Conservation (phyloP, 2,329 filamentous ascomycete species). For the Colletotrichum scovillei region DNA sequence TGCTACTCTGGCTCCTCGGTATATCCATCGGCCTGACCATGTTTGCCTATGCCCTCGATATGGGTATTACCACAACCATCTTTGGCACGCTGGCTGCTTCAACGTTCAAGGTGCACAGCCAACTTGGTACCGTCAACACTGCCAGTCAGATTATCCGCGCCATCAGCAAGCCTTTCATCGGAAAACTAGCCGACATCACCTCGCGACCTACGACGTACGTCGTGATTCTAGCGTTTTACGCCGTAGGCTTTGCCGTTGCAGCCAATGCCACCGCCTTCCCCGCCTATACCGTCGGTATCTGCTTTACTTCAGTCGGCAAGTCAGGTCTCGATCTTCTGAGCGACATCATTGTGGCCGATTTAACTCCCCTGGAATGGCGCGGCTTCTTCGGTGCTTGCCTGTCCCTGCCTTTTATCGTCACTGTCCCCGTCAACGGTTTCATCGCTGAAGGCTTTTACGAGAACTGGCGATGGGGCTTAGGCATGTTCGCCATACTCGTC, state of each 20-base stretch:
- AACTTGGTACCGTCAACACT: constrained; percentile 46
- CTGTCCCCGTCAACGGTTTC: constrained; percentile 53
- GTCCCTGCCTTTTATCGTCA: constrained; percentile 48
- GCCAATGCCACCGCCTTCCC: constrained; percentile 46
- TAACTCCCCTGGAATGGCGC: constrained; percentile 50
- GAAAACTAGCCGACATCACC: constrained; percentile 51
- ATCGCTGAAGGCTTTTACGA: constrained; percentile 52
- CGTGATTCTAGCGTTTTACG: constrained; percentile 52
- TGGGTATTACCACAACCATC: constrained; percentile 46
- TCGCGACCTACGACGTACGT: constrained; percentile 52
- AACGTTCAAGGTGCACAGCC: constrained; percentile 39
- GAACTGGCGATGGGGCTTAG: constrained; percentile 71
- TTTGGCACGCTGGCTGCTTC: not conserved
- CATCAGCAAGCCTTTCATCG: constrained; percentile 52
- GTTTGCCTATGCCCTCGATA: constrained; percentile 52
- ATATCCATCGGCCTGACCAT: constrained; percentile 50
- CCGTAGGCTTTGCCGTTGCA: constrained; percentile 47
- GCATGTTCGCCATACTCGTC: constrained; percentile 70
- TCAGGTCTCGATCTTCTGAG: constrained; percentile 50
- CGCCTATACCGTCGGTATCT: constrained; percentile 49
- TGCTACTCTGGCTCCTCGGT: constrained; percentile 36
- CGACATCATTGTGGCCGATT: constrained; percentile 50
- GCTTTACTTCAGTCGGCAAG: constrained; percentile 50
- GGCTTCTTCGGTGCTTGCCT: constrained; percentile 47
- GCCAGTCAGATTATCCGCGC: constrained; percentile 50